A percentile compares a stretch with the other conserved stretches of the same genome.
phyloP scores from a whole-genome alignment of 805 yeast species.

The Millerago galiae region DNA sequence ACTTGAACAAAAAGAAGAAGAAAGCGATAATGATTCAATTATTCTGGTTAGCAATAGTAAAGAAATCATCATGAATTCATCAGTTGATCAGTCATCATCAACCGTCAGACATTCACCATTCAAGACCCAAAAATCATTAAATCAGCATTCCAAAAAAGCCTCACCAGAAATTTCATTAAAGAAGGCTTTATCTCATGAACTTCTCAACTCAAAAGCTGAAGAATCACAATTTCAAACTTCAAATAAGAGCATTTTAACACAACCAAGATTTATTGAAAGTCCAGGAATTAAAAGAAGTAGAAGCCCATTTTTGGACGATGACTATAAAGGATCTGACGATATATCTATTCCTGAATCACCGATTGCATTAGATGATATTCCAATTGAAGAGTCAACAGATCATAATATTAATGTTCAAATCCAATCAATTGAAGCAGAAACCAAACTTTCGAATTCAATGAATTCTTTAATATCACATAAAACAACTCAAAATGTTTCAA shows the following conservation, averaged over 20 bases:
- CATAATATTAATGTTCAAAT: constrained; percentile 15
- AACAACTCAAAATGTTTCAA: background rate
- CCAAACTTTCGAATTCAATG: background rate
- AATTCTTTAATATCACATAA: background rate
- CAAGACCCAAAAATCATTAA: background rate
- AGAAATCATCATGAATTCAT: constrained; percentile 2
- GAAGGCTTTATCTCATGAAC: background rate
- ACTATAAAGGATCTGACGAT: constrained; percentile 15
- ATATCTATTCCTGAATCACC: constrained; percentile 6
- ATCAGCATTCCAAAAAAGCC: no score
- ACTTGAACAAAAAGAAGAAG: background rate
- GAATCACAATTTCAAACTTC: constrained; percentile 10
- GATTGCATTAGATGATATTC: constrained; percentile 16
- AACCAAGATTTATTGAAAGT: constrained; percentile 16
- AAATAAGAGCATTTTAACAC: constrained; percentile 15
- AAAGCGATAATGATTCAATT: constrained; percentile 12
- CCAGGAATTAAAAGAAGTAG: constrained; percentile 17
- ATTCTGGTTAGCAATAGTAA: constrained; percentile 21
- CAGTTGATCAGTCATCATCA: background rate
- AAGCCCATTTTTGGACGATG: constrained; percentile 22
- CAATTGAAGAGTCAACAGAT: constrained; percentile 26
- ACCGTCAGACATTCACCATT: background rate
- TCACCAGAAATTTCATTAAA: background rate
- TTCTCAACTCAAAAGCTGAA: background rate
- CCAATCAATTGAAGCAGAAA: background rate